Evolutionary conservation across 176 grass and related monocot genomes (phyloP), one percentile per base, ranked within the genome.

Genomic region (Elaeis guineensis): DNA sequence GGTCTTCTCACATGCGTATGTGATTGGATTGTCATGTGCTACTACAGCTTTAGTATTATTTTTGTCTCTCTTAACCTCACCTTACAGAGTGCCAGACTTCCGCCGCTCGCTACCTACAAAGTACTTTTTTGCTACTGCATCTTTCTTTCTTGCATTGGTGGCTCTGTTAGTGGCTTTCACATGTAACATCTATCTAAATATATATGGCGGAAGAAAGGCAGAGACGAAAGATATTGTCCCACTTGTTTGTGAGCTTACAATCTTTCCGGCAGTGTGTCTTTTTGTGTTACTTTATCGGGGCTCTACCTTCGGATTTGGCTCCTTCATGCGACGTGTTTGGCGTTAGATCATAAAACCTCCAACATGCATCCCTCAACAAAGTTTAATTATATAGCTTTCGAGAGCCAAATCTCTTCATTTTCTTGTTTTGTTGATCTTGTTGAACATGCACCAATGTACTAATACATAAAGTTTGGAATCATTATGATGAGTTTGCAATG

Each of bases 81-180:
- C 67, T 20, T 79, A 79, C 76, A 72, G 58, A 20, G 59, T 72
- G 68, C 22, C 18, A 4, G 61, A 79, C 50, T 79, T 79, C 54
- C 57, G 68, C 20, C 52, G 52, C 20, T 25, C 54, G 9, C 7
- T 72, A 17, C 67, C 76, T 6, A 54, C 20, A 4, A 71, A 72
- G 54, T 79, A 59, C 51, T 19, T 72, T 3, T 72, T 72, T 2
- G 68, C 76, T 4, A 57, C 29, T 52, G 20, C 48, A 11, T 79
- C 76, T 1, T 79, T 79, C 19, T 25, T 19, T 21, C 2, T 72
- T 28, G 54, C 76, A 17, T 52, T 78, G 9, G 19, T 72, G 25
- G 67, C 76, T 2, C n/a, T 72, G 0, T 51, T 78, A n/a, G 2
- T 72, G 11, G 28, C 76, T 0, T 79, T 79, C 57, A 21, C 52